Evolutionary conservation across 2,329 filamentous ascomycete genomes (phyloP), one percentile per base, ranked within the genome.

Genomic region (Fusarium goolgardi): DNA sequence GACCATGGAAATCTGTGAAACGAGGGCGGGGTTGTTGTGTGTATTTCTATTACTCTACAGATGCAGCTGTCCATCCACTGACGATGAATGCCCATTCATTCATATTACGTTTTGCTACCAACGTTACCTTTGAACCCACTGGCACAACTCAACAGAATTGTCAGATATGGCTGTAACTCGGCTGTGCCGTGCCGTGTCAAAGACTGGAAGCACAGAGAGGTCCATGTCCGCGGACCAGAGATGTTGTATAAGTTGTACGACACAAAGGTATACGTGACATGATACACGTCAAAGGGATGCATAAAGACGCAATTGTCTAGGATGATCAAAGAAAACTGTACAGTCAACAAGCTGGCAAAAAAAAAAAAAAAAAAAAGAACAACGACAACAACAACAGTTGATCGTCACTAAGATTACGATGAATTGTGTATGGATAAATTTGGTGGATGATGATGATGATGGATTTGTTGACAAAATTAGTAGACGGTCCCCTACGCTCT

Each of bases 41-140:
- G 23, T 62, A 67, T 72, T 73, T 73, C 71, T 50, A 73, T 73
- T 72, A 72, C 71, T 65, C 44, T 69, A 60, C 61, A 59, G 55
- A 53, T 71, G 64, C 70, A 71, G 67, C 68, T 57, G 69, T 25
- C 41, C 53, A 64, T 65, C 47, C 62, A 45, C 35, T 49, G 44
- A 63, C 29, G 15, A 49, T 50, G 51, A 29, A 60, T 65, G 60
- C 34, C 34, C 39, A 65, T 65, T 55, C 35, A 39, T 39, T 39
- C 35, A 55, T 43, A 65, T 65, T 65, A 65, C 62, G 50, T 76
- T 77, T 76, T 73, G 69, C 73, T 77, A 61, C 40, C 21, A 41
- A 41, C 63, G 58, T 67, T 64, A 54, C 55, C 47, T 61, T 73
- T 59, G 57, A 55, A 55, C 27, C 41, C 52, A 53, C 59, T 50